Conservation (phyloP, 352 stramenopile species). For the Globisporangium canariense region DNA sequence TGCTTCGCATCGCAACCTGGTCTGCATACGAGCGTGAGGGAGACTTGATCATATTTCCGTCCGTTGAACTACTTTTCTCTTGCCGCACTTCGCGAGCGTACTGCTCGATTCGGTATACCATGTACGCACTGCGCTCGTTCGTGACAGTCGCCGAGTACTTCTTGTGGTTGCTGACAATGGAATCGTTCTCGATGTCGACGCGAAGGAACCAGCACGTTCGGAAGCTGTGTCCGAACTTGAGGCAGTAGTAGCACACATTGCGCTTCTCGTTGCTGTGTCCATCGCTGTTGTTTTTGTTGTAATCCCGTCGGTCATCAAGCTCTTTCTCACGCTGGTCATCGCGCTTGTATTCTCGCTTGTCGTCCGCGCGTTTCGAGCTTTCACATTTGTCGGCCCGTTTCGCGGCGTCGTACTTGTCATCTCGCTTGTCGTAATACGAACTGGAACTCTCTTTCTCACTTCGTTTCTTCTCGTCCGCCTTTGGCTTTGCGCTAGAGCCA, state of each 20-base stretch:
- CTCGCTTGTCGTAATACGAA: not conserved
- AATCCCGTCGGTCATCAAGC: constrained; percentile 4
- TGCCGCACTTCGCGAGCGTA: constrained; percentile 30
- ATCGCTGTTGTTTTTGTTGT: constrained; percentile 5
- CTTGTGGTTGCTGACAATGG: constrained; percentile 25
- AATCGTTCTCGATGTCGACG: constrained; percentile 35
- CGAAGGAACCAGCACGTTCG: constrained; percentile 40
- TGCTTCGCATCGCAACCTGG: constrained; percentile 1
- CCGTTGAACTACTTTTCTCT: constrained; percentile 3
- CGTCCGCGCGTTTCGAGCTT: constrained; percentile 11
- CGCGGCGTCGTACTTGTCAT: not conserved
- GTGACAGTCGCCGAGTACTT: constrained; percentile 37
- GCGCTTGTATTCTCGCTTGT: constrained; percentile 8
- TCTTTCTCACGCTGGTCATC: constrained; percentile 17
- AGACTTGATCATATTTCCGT: not conserved
- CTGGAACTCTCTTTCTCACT: constrained; percentile 3
- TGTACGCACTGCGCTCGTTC: constrained; percentile 26
- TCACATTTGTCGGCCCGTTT: constrained; percentile 7
- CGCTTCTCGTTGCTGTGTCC: constrained; percentile 8
- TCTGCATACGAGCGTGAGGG: constrained; percentile 3
- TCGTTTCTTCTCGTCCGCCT: constrained; percentile 5
- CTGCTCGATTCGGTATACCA: constrained; percentile 36
- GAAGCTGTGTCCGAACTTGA: constrained; percentile 38
- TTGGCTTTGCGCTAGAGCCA: not conserved
- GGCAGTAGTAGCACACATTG: constrained; percentile 39